Conservation (phyloP, 805 yeast genomes). For the Ogataea ganodermae region DNA sequence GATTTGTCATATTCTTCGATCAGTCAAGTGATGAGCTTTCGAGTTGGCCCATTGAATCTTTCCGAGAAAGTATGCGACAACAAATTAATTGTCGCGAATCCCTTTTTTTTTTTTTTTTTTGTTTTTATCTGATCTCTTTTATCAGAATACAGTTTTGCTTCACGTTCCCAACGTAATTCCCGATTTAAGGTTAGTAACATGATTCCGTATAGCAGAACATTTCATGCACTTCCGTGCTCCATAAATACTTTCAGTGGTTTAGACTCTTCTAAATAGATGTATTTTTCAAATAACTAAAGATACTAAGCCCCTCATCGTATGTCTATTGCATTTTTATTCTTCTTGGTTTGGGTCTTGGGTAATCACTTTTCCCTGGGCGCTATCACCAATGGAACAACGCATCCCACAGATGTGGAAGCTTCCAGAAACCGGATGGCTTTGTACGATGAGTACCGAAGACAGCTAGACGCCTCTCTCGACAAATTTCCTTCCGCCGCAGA, state of each 20-base stretch:
- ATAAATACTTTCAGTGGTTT: not conserved
- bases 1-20: no score
- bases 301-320: no score
- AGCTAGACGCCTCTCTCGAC: conserved; percentile 17
- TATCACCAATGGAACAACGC: not conserved
- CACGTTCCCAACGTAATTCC: not conserved
- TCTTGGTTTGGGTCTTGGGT: not conserved
- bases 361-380: not conserved
- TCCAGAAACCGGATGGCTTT: conserved; percentile 2
- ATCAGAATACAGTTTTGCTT: not conserved
- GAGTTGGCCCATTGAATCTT: no score
- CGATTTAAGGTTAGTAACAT: not conserved
- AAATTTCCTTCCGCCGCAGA: conserved; percentile 11
- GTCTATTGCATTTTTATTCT: not conserved
- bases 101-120: not conserved
- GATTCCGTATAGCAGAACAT: not conserved
- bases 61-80: not conserved
- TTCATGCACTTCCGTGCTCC: not conserved
- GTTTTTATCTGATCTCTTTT: not conserved
- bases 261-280: no score
- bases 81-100: not conserved
- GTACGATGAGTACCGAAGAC: conserved; percentile 15
- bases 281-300: no score
- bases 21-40: no score
- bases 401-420: not conserved